Percentiles rank a stretch among this genome's conserved stretches.
Evolutionary conservation across 2,329 filamentous ascomycete species (phyloP).

Genomic region (Penicillium decumbens): DNA sequence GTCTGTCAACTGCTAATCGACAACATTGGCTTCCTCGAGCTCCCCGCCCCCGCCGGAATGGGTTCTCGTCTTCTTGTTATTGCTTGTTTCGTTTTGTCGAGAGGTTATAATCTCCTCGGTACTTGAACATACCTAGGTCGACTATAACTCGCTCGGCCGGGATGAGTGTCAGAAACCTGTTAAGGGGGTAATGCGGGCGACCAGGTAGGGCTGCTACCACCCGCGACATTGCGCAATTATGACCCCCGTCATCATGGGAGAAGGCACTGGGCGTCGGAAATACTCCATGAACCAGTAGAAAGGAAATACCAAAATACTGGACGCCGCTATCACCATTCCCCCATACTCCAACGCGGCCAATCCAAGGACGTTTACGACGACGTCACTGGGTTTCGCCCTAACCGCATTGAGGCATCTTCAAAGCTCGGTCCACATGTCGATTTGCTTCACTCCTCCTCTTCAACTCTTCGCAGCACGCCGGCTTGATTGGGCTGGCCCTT

Average conservation of each 20-base stretch:
- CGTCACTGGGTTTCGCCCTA: conserved; percentile 28
- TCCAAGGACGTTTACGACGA: conserved; percentile 25
- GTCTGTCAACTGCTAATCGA: not conserved
- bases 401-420: conserved; percentile 16
- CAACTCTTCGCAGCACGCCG: conserved; percentile 7
- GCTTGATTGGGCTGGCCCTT: conserved; percentile 5
- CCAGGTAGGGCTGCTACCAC: not conserved
- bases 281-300: not conserved
- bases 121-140: not conserved
- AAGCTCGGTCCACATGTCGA: conserved; percentile 27
- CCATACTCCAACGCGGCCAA: not conserved
- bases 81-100: not conserved
- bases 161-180: not conserved
- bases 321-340: not conserved
- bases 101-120: not conserved
- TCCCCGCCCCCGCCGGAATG: not conserved
- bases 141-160: not conserved
- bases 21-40: not conserved
- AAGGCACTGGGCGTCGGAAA: not conserved
- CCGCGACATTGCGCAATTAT: not conserved
- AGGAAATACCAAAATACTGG: not conserved
- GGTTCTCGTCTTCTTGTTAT: not conserved
- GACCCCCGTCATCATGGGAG: not conserved
- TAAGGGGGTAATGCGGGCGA: not conserved
- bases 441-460: conserved; percentile 8